Base-by-base conservation (phyloP, 352 stramenopile species). In the Vaucheria bursata region DNA sequence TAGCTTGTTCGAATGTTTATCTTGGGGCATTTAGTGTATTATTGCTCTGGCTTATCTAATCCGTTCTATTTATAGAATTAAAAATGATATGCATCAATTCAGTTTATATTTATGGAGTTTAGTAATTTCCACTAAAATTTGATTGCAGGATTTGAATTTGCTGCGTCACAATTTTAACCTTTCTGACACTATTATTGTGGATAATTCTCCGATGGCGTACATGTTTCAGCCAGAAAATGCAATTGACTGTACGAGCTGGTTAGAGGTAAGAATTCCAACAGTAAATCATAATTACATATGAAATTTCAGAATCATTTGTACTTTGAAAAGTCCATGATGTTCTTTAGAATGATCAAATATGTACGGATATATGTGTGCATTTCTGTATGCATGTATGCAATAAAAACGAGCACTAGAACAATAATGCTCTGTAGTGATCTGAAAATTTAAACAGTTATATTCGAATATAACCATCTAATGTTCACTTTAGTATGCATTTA, bases 201-300 rank as follows among this genome's bases (percentile, higher is more conserved):
- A 99, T 87, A 99, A 99, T 85, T 97, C 93, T 71, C 94, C 96
- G n/a, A 94, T 93, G 85, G 96, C 92, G 1, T 99, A 98, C 84
- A 87, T 97, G 39, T 98, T 98, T 84, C 96, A 99, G 85, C 95
- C 96, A 18, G 88, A 94, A 75, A 95, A 95, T 79, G 91, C 90
- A 6, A 95, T 96, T 76, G 88, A 92, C 75, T 88, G 87, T 53
- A 74, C 67, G 3, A 82, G 77, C 18, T 69, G 59, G 59, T 29
- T 69, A 34, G 59, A 69, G 59, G 77, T 81, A 35, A n/a, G 71
- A 39, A 12, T 12, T 50, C 5, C 39, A 12, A 50, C 39, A 12
- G 39, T 12, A 5, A 50, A 12, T 5, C 5, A 5, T 12, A 12
- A 50, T 12, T 12, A 12, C 39, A 12, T 12, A 50, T 50, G 39